Base-by-base conservation (phyloP, 495 filamentous ascomycete species). In the Alectoria sarmentosa region DNA sequence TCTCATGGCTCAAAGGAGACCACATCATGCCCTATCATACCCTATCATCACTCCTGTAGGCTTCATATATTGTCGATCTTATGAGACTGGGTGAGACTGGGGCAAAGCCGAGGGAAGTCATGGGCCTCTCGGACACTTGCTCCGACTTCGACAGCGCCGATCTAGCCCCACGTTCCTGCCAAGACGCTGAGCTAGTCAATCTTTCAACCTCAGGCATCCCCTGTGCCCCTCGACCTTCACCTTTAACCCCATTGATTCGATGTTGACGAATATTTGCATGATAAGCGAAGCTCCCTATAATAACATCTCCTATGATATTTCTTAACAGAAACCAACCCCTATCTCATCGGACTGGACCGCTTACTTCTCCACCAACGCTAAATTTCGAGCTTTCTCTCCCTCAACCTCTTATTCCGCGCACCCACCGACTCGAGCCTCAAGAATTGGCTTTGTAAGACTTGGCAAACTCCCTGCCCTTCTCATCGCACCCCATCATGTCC, bases 401-500 rank as follows among this genome's bases (percentile, higher is more conserved):
- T n/a, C n/a, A n/a, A n/a, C n/a, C 9, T 34, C 15, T 21, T 55
- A 55, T 9, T 21, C 30, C 17, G 6, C 19, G 17, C 52, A 55
- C 10, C 28, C 52, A n/a, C 4, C 4, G 15, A 55, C 30, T 34
- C 30, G 7, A 34, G 15, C 52, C 6, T 55, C 52, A 55, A 21
- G 0, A 21, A 19, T 55, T 1, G 5, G 15, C 52, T 55, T 21
- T 13, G 2, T 34, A 10, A 21, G 15, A 34, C 6, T 55, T 8
- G 30, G 30, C 17, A 34, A 55, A 34, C 5, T 8, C 15, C 4
- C 17, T 55, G 44, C 4, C 15, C 2, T 54, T 23, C 14, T 5
- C 28, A 46, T 19, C 9, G 17, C 28, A 28, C 39, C 7, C 30
- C 15, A 14, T 38, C 19, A 83, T 83, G 81, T 83, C 81, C 63